Evolutionary conservation across 176 grass and related monocot genomes (phyloP).

Genomic region (Pontederia paniculata): DNA sequence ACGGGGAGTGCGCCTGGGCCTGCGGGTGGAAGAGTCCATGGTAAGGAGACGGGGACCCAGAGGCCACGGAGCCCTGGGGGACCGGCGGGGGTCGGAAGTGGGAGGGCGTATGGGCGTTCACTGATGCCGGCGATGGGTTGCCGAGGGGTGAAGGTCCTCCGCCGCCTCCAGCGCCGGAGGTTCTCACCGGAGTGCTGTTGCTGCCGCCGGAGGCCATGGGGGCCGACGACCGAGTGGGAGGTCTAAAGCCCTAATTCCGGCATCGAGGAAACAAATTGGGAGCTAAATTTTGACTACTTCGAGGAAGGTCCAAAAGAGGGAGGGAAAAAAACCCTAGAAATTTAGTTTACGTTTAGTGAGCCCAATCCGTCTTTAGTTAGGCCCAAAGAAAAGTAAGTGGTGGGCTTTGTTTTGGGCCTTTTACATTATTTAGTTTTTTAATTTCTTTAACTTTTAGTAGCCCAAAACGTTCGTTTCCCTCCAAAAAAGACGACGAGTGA

Average conservation of each 20-base stretch:
- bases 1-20: constrained; percentile 54
- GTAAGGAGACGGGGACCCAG: constrained; percentile 31
- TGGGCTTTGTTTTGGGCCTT: no score
- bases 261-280: neutral
- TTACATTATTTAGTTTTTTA: no score
- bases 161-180: neutral
- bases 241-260: neutral
- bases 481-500: no score
- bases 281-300: no score
- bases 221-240: neutral
- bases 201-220: constrained; percentile 10
- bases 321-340: no score
- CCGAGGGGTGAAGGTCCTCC: constrained; percentile 20
- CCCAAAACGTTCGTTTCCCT: no score
- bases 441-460: no score
- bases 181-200: neutral
- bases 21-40: constrained; percentile 60
- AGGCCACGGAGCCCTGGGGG: neutral
- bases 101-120: constrained; percentile 21
- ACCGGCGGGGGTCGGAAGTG: constrained; percentile 50
- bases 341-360: no score
- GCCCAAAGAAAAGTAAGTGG: no score
- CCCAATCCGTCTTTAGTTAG: no score
- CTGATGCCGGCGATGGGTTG: constrained; percentile 22
- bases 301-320: no score